These are phyloP conservation scores for Isatis tinctoria DNA, from an alignment of 345 rosid genomes.

Conservation along the genomic window DNA sequence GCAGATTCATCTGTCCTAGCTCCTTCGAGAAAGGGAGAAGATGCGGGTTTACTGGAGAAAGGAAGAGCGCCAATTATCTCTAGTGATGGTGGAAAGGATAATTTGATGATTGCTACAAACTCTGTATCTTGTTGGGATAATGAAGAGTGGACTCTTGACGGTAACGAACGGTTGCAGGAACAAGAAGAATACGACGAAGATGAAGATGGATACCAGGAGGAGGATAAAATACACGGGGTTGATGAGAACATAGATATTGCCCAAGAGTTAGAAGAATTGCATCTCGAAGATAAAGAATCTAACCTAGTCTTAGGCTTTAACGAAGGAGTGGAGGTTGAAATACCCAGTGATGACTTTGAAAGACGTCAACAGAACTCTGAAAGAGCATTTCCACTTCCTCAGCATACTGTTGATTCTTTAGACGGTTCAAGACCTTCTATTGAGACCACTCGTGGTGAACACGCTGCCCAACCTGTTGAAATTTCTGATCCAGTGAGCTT, in stretches of 20 bases:
- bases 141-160: conserved; percentile 80
- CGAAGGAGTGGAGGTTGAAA: conserved; percentile 81
- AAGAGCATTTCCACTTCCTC: conserved; percentile 37
- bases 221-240: conserved; percentile 70
- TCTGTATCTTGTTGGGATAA: conserved; percentile 68
- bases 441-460: conserved; percentile 37
- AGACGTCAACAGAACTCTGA: conserved; percentile 51
- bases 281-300: conserved; percentile 57
- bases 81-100: conserved; percentile 43
- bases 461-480: conserved; percentile 37
- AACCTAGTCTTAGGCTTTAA: conserved; percentile 79
- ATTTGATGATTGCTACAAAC: conserved; percentile 43
- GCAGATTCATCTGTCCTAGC: conserved; percentile 54
- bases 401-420: conserved; percentile 33
- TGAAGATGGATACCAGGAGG: conserved; percentile 84
- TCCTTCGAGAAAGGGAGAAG: conserved; percentile 44
- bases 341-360: conserved; percentile 77
- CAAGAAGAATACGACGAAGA: conserved; percentile 97
- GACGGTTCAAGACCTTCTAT: conserved; percentile 43
- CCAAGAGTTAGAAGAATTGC: conserved; percentile 56
- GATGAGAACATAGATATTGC: conserved; percentile 55
- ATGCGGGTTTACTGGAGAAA: conserved; percentile 33
- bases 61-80: conserved; percentile 41
- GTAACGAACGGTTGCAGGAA: conserved; percentile 62
- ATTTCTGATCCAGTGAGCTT: conserved; percentile 36